Conservation (phyloP, 2,329 filamentous ascomycete genomes). For the Verticillium klebahnii region DNA sequence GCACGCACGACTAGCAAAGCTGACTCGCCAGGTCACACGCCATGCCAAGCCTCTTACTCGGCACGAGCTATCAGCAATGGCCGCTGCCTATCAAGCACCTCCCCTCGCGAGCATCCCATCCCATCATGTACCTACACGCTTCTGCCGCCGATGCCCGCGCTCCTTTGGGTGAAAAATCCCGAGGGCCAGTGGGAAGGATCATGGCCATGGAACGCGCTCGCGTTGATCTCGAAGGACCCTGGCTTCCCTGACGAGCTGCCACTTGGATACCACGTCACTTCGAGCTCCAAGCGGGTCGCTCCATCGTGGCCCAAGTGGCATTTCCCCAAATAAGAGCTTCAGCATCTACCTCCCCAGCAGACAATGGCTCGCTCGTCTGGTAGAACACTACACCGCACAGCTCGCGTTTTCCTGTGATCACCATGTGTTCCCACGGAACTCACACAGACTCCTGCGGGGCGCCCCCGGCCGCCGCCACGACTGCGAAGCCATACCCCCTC, state of each 20-base stretch:
- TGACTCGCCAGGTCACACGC: neutral
- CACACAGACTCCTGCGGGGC: neutral
- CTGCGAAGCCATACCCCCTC: constrained; percentile 4
- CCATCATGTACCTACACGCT: neutral
- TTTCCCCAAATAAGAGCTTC: neutral
- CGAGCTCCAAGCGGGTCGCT: neutral
- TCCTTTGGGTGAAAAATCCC: neutral
- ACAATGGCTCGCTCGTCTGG: neutral
- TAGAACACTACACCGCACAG: neutral
- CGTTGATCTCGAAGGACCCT: neutral
- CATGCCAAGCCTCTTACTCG: neutral
- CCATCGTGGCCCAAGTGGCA: neutral
- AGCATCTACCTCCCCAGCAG: neutral
- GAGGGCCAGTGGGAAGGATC: neutral
- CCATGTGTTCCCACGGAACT: constrained; percentile 6
- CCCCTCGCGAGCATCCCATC: neutral
- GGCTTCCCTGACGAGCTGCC: neutral
- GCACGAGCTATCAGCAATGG: too few relatives aligned
- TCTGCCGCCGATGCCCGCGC: neutral
- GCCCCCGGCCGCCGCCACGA: constrained; percentile 7
- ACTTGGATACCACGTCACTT: neutral
- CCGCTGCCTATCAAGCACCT: too few relatives aligned
- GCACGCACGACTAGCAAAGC: neutral
- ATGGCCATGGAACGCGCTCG: neutral
- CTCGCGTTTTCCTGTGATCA: neutral